A percentile compares a stretch with the other conserved stretches of the same genome.
phyloP scores from a whole-genome alignment of 768 basidiomycete genomes.

The Tephrocybe sp. region DNA sequence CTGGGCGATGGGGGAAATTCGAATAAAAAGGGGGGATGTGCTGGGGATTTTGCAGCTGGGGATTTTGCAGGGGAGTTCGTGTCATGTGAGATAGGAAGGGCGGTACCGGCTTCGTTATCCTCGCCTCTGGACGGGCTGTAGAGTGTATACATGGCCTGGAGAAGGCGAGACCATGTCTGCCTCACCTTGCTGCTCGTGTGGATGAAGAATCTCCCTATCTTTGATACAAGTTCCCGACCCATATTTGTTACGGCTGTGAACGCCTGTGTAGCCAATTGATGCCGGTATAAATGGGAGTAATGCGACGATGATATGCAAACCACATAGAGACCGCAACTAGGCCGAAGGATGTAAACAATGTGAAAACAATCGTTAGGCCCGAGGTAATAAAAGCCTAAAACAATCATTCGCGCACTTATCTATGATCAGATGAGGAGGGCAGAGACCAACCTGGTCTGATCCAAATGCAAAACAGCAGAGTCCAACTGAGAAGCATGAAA shows the following conservation, averaged over 20 bases:
- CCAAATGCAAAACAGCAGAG: constrained; percentile 77
- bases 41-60: constrained; percentile 4
- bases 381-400: constrained; percentile 64
- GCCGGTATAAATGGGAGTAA: constrained; percentile 59
- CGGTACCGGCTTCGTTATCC: constrained; percentile 26
- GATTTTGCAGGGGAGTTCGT: constrained; percentile 8
- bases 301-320: constrained; percentile 71
- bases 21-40: constrained; percentile 22
- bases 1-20: constrained; percentile 18
- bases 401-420: no score
- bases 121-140: constrained; percentile 24
- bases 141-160: constrained; percentile 19
- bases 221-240: no score
- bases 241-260: no score
- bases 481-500: constrained; percentile 79
- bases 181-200: no score
- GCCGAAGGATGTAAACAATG: constrained; percentile 69
- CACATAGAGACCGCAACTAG: constrained; percentile 68
- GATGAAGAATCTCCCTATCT: no score
- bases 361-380: constrained; percentile 73
- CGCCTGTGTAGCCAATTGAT: constrained; percentile 54
- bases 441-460: constrained; percentile 54
- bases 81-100: constrained; percentile 22
- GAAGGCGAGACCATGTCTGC: no score
- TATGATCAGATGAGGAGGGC: no score